These are phyloP conservation scores for Goffeauzyma gilvescens DNA, from an alignment of 768 basidiomycete genomes.

Conservation along the genomic window DNA sequence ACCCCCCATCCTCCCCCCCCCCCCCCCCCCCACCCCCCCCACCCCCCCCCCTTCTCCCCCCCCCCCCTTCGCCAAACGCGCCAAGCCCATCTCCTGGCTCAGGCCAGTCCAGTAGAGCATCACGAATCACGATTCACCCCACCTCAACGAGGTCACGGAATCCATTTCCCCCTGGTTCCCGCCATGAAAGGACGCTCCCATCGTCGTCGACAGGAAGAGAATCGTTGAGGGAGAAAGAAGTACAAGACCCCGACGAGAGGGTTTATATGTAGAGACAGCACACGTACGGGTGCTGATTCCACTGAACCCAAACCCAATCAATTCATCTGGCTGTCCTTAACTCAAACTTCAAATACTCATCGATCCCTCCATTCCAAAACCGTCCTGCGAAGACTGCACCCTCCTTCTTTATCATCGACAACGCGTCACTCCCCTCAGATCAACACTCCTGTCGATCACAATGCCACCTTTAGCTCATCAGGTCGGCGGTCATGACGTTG, in stretches of 20 bases:
- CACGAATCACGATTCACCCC: too few relatives aligned
- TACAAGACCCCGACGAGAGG: too few relatives aligned
- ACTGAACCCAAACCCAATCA: neutral
- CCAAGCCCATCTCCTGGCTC: too few relatives aligned
- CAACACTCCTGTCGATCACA: too few relatives aligned
- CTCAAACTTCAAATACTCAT: neutral
- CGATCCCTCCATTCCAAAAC: neutral
- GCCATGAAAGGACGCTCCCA: too few relatives aligned
- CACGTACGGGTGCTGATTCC: too few relatives aligned
- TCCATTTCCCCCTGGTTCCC: neutral
- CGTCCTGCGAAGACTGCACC: neutral
- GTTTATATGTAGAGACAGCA: too few relatives aligned
- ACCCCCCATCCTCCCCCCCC: neutral
- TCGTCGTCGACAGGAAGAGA: too few relatives aligned
- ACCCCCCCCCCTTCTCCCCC: neutral
- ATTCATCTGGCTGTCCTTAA: neutral
- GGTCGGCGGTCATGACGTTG: conserved; percentile 29
- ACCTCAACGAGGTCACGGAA: neutral
- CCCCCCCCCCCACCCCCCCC: neutral
- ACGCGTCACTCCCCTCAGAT: too few relatives aligned
- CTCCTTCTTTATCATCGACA: too few relatives aligned
- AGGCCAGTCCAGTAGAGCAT: too few relatives aligned
- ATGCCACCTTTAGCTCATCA: conserved; percentile 25
- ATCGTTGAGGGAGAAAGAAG: too few relatives aligned
- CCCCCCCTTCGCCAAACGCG: neutral